Percentiles rank a stretch among this genome's conserved stretches.
Conservation (phyloP, 2,329 filamentous ascomycete species). For the Fusarium staphyleae region DNA sequence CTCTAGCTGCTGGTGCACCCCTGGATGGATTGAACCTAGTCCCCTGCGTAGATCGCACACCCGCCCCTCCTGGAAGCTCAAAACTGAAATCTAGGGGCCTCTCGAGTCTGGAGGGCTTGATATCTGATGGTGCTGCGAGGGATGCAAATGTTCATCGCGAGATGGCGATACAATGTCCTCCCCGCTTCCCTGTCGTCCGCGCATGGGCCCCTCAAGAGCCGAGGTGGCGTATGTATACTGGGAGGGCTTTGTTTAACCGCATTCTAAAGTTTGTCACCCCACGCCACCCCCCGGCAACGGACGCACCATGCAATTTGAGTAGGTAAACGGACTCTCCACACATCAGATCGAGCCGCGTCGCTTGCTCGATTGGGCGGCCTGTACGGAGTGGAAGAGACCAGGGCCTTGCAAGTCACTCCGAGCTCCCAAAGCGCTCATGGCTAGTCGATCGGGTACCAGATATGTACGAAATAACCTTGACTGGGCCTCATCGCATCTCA, state of each 20-base stretch:
- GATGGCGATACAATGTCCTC: conserved; percentile 34
- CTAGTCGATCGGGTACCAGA: conserved; percentile 23
- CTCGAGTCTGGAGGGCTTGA: neutral
- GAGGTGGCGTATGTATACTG: conserved; percentile 39
- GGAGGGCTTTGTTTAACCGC: conserved; percentile 37
- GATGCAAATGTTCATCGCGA: conserved; percentile 21
- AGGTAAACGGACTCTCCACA: conserved; percentile 23
- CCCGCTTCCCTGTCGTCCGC: conserved; percentile 21
- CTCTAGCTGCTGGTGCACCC: conserved; percentile 32
- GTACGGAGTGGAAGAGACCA: conserved; percentile 9
- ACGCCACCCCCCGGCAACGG: conserved; percentile 27
- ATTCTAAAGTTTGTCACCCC: conserved; percentile 33
- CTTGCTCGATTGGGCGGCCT: conserved; percentile 26
- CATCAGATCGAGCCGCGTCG: conserved; percentile 34
- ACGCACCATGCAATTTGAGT: conserved; percentile 28
- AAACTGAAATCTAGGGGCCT: conserved; percentile 8
- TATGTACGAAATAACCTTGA: conserved; percentile 29
- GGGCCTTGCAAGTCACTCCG: conserved; percentile 26
- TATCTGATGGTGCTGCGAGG: conserved; percentile 7
- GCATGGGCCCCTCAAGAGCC: conserved; percentile 36
- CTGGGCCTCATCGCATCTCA: conserved; percentile 24
- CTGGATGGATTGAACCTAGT: conserved; percentile 32
- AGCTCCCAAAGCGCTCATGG: conserved; percentile 15
- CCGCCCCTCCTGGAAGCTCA: conserved; percentile 25
- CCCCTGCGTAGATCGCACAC: conserved; percentile 41